Evolutionary conservation across 192 early-diverging fungal species (phyloP).

Genomic region (Glomus cerebriforme): DNA sequence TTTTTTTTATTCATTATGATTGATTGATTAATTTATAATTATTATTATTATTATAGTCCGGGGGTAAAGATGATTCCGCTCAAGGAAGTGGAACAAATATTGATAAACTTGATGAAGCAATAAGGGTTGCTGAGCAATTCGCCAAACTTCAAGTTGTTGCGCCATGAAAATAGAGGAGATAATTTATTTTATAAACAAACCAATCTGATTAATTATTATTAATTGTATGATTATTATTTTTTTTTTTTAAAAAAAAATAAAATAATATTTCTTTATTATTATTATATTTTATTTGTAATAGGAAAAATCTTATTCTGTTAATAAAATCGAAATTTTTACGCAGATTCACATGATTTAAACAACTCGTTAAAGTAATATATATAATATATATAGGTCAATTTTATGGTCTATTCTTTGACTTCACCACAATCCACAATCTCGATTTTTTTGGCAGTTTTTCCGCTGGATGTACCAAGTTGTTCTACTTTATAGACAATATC

Average conservation of each 20-base stretch:
- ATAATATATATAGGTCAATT: too few species aligned
- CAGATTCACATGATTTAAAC: too few species aligned
- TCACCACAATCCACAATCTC: not conserved
- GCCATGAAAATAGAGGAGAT: not conserved
- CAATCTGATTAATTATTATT: too few species aligned
- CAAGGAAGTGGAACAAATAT: slow-evolving; percentile 82
- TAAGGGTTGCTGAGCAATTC: slow-evolving; percentile 73
- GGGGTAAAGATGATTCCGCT: slow-evolving; percentile 93
- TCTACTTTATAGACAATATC: slow-evolving; percentile 4
- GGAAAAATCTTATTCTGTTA: too few species aligned
- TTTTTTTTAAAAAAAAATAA: too few species aligned
- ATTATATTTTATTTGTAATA: too few species aligned
- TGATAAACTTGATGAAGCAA: slow-evolving; percentile 69
- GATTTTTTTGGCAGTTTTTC: not conserved
- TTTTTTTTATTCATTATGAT: not conserved
- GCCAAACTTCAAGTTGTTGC: slow-evolving; percentile 61
- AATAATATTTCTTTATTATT: too few species aligned
- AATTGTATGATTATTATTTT: too few species aligned
- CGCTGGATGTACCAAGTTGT: not conserved
- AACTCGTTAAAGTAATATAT: too few species aligned
- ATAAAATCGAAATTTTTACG: too few species aligned
- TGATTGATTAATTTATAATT: not conserved
- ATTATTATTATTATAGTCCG: slow-evolving; percentile 38
- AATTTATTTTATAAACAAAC: not conserved
- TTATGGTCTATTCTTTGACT: too few species aligned